Evolutionary conservation across 78 protist genomes (phyloP).

Genomic region (Planoprotostelium fungivorum): DNA sequence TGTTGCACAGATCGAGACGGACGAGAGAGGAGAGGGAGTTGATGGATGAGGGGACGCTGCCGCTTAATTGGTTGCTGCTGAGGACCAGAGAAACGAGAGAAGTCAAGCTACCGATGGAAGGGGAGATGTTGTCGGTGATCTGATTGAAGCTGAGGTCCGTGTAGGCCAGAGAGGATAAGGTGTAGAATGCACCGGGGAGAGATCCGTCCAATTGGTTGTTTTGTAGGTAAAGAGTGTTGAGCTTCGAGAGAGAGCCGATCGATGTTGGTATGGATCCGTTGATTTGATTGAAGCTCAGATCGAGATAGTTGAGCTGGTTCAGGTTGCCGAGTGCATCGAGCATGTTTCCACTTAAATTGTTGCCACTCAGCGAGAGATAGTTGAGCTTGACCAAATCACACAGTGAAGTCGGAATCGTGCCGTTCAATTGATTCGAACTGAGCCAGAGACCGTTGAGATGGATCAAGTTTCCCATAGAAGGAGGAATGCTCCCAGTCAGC

Average conservation of each 20-base stretch:
- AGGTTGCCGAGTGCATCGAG: constrained; percentile 34
- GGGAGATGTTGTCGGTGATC: too few relatives aligned
- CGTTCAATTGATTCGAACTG: neutral
- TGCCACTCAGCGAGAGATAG: too few relatives aligned
- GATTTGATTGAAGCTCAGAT: constrained; percentile 43
- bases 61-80: too few relatives aligned
- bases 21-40: constrained; percentile 18
- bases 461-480: constrained; percentile 1
- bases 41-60: too few relatives aligned
- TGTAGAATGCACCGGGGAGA: constrained; percentile 28
- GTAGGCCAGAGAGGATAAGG: constrained; percentile 6
- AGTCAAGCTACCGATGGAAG: too few relatives aligned
- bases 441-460: neutral
- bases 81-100: too few relatives aligned
- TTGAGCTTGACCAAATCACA: too few relatives aligned
- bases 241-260: constrained; percentile 15
- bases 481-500: constrained; percentile 38
- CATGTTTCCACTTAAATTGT: too few relatives aligned
- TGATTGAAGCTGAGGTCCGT: constrained; percentile 44
- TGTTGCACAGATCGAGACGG: constrained; percentile 41
- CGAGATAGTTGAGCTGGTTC: constrained; percentile 31
- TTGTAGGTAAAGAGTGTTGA: constrained; percentile 42
- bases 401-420: too few relatives aligned
- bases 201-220: constrained; percentile 38
- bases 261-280: constrained; percentile 37